Evolutionary conservation across 2,329 filamentous ascomycete species (phyloP).

Genomic region (Colletotrichum sp.): DNA sequence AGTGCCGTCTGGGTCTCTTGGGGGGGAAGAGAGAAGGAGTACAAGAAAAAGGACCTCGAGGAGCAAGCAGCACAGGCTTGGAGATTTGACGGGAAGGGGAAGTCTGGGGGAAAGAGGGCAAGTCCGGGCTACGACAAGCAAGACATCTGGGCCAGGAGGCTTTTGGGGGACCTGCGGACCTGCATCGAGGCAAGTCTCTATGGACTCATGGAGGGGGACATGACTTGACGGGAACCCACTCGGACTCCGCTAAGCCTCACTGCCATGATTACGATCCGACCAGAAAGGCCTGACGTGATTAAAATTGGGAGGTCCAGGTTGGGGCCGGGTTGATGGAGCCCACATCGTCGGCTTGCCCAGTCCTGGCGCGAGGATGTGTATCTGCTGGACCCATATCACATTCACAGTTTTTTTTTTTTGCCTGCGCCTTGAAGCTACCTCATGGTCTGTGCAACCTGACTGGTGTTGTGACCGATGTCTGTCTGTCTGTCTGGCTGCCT

Average conservation of each 20-base stretch:
- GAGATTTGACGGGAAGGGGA: background rate
- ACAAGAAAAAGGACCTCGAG: background rate
- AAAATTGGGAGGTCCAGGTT: slow-evolving; percentile 20
- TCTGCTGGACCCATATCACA: background rate
- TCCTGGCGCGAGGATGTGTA: slow-evolving; percentile 6
- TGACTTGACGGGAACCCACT: slow-evolving; percentile 19
- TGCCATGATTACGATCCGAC: slow-evolving; percentile 20
- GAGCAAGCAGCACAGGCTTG: background rate
- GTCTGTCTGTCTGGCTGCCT: background rate
- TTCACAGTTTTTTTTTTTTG: background rate
- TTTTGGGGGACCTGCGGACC: background rate
- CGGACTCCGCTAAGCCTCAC: slow-evolving; percentile 20
- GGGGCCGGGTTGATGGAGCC: slow-evolving; percentile 5
- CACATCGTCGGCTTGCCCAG: slow-evolving; percentile 9
- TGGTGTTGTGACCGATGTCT: background rate
- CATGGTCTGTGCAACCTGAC: background rate
- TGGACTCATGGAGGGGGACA: background rate
- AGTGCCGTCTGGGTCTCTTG: background rate
- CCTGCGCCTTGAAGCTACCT: background rate
- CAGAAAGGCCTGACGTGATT: slow-evolving; percentile 17
- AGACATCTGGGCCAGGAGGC: background rate
- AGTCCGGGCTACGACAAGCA: background rate
- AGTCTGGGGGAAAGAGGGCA: background rate
- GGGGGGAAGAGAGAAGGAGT: background rate
- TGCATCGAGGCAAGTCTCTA: background rate